Conservation (phyloP, 805 yeast genomes). For the Hermanozyma aechmeae region DNA sequence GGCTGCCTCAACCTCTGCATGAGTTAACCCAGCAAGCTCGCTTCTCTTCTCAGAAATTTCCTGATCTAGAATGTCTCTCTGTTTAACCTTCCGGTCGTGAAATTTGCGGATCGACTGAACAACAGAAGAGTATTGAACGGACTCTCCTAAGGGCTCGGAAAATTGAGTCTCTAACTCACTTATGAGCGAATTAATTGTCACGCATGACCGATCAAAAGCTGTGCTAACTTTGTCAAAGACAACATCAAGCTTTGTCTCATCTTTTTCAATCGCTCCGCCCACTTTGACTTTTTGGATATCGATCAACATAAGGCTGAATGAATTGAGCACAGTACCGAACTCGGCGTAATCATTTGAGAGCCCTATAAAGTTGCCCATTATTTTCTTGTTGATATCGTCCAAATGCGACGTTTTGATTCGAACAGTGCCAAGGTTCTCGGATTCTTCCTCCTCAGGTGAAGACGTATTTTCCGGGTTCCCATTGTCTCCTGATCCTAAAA, state of each 20-base stretch:
- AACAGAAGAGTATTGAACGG: slow-evolving; percentile 55
- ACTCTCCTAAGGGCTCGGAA: slow-evolving; percentile 61
- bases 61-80: slow-evolving; percentile 19
- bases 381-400: slow-evolving; percentile 48
- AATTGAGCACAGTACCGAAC: slow-evolving; percentile 51
- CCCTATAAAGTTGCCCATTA: slow-evolving; percentile 47
- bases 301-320: slow-evolving; percentile 41
- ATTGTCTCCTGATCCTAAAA: too few relatives aligned
- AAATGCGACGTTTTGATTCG: slow-evolving; percentile 26
- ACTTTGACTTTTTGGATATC: slow-evolving; percentile 15
- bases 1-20: slow-evolving; percentile 20
- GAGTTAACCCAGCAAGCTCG: slow-evolving; percentile 20
- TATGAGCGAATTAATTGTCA: slow-evolving; percentile 44
- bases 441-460: slow-evolving; percentile 1
- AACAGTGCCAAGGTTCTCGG: slow-evolving; percentile 10
- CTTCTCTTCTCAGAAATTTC: slow-evolving; percentile 23
- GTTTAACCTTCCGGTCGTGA: slow-evolving; percentile 34
- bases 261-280: slow-evolving; percentile 16
- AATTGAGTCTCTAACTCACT: slow-evolving; percentile 48
- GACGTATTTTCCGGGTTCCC: slow-evolving; percentile 1
- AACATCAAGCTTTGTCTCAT: slow-evolving; percentile 18
- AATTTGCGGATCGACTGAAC: slow-evolving; percentile 52
- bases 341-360: slow-evolving; percentile 61
- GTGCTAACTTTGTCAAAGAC: slow-evolving; percentile 75
- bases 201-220: slow-evolving; percentile 62